Evolutionary conservation across 257 asterid species (phyloP).

Genomic region (Solanum paucissectum): DNA sequence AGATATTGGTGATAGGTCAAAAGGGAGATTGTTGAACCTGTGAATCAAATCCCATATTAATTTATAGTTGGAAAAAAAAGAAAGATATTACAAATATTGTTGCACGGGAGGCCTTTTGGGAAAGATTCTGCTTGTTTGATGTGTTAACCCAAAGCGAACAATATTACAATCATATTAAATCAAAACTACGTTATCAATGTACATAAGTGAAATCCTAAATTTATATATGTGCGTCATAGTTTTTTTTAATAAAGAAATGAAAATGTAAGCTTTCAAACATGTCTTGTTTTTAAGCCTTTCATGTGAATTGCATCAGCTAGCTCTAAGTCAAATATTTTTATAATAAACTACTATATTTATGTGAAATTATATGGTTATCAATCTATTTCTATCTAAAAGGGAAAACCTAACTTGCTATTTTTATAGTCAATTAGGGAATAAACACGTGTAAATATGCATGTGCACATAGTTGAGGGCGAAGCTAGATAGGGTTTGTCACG

Average conservation of each 20-base stretch:
- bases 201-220: not conserved
- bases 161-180: too few species aligned
- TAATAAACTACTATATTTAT: not conserved
- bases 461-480: not conserved
- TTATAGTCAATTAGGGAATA: not conserved
- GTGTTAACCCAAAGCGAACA: not conserved
- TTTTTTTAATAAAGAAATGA: not conserved
- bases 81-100: not conserved
- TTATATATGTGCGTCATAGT: not conserved
- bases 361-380: not conserved
- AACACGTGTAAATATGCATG: not conserved
- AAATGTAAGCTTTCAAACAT: not conserved
- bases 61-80: too few species aligned
- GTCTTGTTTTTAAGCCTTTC: not conserved
- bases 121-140: not conserved
- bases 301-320: not conserved
- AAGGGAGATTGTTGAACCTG: not conserved
- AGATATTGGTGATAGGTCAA: not conserved
- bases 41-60: not conserved
- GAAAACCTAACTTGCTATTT: not conserved
- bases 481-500: not conserved
- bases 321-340: not conserved
- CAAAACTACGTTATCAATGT: too few species aligned
- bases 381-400: not conserved
- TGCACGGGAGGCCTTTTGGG: not conserved